Evolutionary conservation across 2,329 filamentous ascomycete genomes (phyloP).

Genomic region (Aspergillus sp.): DNA sequence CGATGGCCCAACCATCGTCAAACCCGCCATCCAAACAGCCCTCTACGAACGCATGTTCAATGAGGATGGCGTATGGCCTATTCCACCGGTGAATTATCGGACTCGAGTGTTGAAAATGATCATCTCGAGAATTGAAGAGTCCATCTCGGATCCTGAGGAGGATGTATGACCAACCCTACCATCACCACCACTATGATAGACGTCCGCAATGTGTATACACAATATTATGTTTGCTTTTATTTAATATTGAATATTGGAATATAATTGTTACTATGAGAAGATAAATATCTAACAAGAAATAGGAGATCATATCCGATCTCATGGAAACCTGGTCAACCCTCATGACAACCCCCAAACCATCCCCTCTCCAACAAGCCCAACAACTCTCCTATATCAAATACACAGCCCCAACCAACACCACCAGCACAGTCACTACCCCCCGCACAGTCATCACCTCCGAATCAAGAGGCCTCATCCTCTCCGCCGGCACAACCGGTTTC

Average conservation of each 20-base stretch:
- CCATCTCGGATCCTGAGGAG: slow-evolving; percentile 76
- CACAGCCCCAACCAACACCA: slow-evolving; percentile 29
- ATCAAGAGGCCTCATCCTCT: slow-evolving; percentile 53
- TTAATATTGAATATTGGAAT: neutral
- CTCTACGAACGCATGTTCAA: slow-evolving; percentile 66
- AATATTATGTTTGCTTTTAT: neutral
- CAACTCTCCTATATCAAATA: slow-evolving; percentile 73
- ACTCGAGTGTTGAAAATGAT: slow-evolving; percentile 70
- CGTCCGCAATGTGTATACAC: neutral
- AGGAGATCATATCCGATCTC: slow-evolving; percentile 82
- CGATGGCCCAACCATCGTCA: slow-evolving; percentile 52
- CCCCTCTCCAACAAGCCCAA: slow-evolving; percentile 63
- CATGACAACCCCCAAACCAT: slow-evolving; percentile 59
- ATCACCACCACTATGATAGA: neutral
- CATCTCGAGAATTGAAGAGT: slow-evolving; percentile 63
- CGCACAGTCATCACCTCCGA: slow-evolving; percentile 41
- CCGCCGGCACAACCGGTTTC: slow-evolving; percentile 60
- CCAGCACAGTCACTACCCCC: neutral
- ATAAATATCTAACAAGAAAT: slow-evolving; percentile 8
- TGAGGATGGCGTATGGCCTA: slow-evolving; percentile 48
- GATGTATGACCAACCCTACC: slow-evolving; percentile 57
- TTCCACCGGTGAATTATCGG: slow-evolving; percentile 66
- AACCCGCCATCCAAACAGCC: slow-evolving; percentile 58
- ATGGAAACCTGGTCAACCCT: slow-evolving; percentile 64
- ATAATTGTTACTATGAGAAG: neutral